A percentile compares a stretch with the other conserved stretches of the same genome.
phyloP scores from a whole-genome alignment of 345 rosid genomes.

The Cardamine resedifolia region DNA sequence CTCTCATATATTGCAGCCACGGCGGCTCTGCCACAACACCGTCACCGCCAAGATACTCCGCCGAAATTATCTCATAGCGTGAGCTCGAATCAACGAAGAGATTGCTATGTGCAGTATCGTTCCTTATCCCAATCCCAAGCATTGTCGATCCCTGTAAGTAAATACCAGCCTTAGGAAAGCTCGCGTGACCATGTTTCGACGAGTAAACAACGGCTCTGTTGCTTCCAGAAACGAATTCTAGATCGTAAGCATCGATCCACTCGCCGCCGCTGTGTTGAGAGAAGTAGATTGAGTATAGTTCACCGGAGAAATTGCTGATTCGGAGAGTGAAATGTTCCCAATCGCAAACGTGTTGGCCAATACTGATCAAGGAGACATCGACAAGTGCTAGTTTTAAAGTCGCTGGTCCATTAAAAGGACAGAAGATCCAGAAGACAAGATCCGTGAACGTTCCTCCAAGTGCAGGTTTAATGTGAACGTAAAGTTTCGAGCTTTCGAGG shows the following conservation, averaged over 20 bases:
- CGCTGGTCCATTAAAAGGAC: slow-evolving; percentile 89
- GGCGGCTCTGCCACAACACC: slow-evolving; percentile 49
- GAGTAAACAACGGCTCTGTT: slow-evolving; percentile 70
- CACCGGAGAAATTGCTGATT: slow-evolving; percentile 74
- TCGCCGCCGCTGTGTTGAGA: slow-evolving; percentile 92
- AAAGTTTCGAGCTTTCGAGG: slow-evolving; percentile 68
- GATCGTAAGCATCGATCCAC: slow-evolving; percentile 69
- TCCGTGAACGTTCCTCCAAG: slow-evolving; percentile 85
- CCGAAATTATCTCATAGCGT: slow-evolving; percentile 63
- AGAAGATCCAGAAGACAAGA: slow-evolving; percentile 83
- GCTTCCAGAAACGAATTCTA: slow-evolving; percentile 57
- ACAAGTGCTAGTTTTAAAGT: slow-evolving; percentile 61
- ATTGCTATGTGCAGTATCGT: slow-evolving; percentile 59
- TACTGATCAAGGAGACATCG: slow-evolving; percentile 48
- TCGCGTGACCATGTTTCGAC: slow-evolving; percentile 76
- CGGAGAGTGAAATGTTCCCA: slow-evolving; percentile 97
- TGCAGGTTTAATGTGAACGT: slow-evolving; percentile 79
- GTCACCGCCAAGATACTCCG: slow-evolving; percentile 63
- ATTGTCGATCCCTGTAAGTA: slow-evolving; percentile 67
- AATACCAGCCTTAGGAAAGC: slow-evolving; percentile 63
- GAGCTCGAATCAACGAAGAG: slow-evolving; percentile 59
- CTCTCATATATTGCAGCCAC: slow-evolving; percentile 87
- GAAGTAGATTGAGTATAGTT: slow-evolving; percentile 73
- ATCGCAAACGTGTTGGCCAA: slow-evolving; percentile 90
- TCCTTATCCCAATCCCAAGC: slow-evolving; percentile 73